These are phyloP conservation scores for Prunus padus DNA, from an alignment of 306 rosid species.

Conservation along the genomic window DNA sequence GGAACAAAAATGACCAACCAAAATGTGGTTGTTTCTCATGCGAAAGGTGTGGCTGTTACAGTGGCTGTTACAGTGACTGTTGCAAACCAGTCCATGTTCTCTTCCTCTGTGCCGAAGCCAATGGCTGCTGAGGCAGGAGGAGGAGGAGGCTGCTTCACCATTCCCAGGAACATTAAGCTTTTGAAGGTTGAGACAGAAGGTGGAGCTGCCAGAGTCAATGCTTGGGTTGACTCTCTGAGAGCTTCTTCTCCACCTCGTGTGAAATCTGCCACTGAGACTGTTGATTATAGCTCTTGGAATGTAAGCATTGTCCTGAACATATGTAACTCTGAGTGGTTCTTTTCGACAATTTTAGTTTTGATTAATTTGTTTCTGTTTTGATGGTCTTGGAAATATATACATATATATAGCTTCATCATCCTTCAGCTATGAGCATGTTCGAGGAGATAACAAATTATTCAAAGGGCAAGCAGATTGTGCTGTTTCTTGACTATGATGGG, in stretches of 20 bases:
- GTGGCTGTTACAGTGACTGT: conserved; percentile 25
- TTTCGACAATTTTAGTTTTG: no score
- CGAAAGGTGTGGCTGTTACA: conserved; percentile 37
- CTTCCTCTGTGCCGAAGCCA: conserved; percentile 36
- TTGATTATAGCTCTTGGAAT: conserved; percentile 50
- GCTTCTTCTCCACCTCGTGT: conserved; percentile 78
- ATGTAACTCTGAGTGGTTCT: not conserved
- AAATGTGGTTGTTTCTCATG: conserved; percentile 52
- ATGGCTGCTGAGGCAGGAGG: conserved; percentile 40
- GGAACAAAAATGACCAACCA: conserved; percentile 58
- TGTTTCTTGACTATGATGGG: conserved; percentile 94
- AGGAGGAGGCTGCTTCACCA: conserved; percentile 34
- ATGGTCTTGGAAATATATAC: not conserved
- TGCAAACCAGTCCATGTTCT: conserved; percentile 25
- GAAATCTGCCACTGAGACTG: conserved; percentile 37
- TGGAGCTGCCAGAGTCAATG: conserved; percentile 38
- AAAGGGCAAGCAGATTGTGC: conserved; percentile 64
- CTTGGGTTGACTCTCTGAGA: conserved; percentile 87
- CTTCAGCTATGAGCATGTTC: conserved; percentile 72
- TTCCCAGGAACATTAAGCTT: conserved; percentile 40
- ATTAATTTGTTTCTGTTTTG: not conserved
- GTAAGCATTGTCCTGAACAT: conserved; percentile 39
- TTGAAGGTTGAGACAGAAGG: conserved; percentile 43
- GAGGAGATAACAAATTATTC: conserved; percentile 52
- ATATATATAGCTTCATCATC: conserved; percentile 50